A percentile compares a stretch with the other conserved stretches of the same genome.
phyloP scores from a whole-genome alignment of 2,329 filamentous ascomycete genomes.

The Alternaria panax region DNA sequence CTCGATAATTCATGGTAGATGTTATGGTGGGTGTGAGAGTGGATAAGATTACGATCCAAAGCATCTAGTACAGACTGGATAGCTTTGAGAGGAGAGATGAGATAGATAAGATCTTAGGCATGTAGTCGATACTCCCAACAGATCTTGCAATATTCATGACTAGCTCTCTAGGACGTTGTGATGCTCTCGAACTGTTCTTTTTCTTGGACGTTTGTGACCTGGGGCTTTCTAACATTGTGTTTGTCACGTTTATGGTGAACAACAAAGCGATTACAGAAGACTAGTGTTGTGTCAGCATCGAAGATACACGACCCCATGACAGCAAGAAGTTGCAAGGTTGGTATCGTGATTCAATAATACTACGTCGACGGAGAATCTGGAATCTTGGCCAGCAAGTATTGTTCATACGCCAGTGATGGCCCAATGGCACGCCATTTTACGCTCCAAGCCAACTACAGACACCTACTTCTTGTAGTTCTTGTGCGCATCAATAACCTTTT shows the following conservation, averaged over 20 bases:
- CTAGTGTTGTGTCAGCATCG: too few relatives aligned
- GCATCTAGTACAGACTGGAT: slow-evolving; percentile 29
- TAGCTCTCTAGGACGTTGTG: neutral
- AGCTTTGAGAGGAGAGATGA: slow-evolving; percentile 10
- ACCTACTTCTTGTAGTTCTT: slow-evolving; percentile 59
- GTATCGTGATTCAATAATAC: slow-evolving; percentile 8
- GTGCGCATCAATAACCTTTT: slow-evolving; percentile 90
- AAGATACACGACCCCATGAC: neutral
- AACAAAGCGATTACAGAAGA: neutral
- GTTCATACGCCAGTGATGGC: neutral
- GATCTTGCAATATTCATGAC: slow-evolving; percentile 15
- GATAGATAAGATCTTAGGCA: slow-evolving; percentile 22
- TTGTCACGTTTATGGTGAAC: neutral
- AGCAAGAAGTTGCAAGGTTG: neutral
- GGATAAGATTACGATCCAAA: slow-evolving; percentile 20
- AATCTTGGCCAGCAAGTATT: slow-evolving; percentile 1
- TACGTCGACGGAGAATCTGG: neutral
- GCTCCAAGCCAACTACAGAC: neutral
- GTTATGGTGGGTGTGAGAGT: slow-evolving; percentile 24
- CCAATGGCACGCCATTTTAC: neutral
- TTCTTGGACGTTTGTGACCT: neutral
- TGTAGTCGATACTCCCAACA: slow-evolving; percentile 29
- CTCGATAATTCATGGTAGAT: slow-evolving; percentile 16
- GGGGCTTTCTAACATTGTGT: neutral
- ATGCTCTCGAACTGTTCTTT: neutral